Evolutionary conservation across 1,284 basidiomycete species (phyloP), one percentile per base, ranked within the genome.

Genomic region (Ustilago sp.): DNA sequence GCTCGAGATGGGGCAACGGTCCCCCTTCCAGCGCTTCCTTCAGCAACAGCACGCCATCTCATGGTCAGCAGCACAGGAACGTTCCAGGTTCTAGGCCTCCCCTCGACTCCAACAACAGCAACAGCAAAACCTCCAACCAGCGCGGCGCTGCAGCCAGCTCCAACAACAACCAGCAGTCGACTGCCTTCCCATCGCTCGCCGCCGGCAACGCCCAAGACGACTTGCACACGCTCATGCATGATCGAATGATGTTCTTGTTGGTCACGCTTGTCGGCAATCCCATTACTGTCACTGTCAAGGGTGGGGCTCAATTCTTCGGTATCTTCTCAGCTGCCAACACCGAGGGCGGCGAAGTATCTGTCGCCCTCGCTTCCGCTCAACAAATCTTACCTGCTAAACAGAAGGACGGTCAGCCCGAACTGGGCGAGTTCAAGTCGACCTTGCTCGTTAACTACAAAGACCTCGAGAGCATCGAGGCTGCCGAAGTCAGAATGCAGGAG

Each of bases 271-370:
- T 82, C 19, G 80, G 81, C 58, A 78, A 75, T 39, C 72, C 80
- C 5, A 80, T 83, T 65, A 73, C 71, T n/a, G 82, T 79, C 28
- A 75, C 71, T 19, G 74, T 80, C 62, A 79, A 69, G 32, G 66
- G 62, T 51, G 82, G 84, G 19, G 32, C 59, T 38, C 62, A 76
- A 12, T 81, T 78, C 65, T 80, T 83, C n/a, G 84, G 84, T 32
- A 80, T 85, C 48, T 74, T 85, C 32, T 80, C 80, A 2, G 63
- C 74, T 12, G 80, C 80, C 36, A 67, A 71, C 53, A 71, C 74
- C 17, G 82, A 80, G 32, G 57, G 59, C 8, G 76, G 70, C 47
- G 80, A 80, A 47, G 62, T 81, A 11, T 79, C 77, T 12, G 70
- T 84, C 11, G 77, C 80, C 9, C 73, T 85, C 31, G 51, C 77